Percentiles rank a stretch among this genome's conserved stretches.
phyloP scores from a whole-genome alignment of 2,329 filamentous ascomycete species.

The Xylaria sp. region DNA sequence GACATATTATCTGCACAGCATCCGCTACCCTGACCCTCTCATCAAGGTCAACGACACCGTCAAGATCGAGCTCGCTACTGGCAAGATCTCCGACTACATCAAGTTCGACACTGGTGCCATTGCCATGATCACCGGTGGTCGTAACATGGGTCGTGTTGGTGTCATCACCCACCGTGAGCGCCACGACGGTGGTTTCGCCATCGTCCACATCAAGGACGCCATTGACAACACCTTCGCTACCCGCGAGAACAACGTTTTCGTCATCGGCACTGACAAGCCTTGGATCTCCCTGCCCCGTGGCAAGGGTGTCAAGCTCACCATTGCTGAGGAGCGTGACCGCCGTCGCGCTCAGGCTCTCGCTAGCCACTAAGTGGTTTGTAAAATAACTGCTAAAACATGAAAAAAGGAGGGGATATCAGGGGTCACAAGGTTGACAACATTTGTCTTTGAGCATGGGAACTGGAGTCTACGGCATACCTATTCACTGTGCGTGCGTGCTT shows the following conservation, averaged over 20 bases:
- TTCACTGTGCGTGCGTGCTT: constrained; percentile 31
- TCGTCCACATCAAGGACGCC: constrained; percentile 99
- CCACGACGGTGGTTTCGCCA: constrained; percentile 99
- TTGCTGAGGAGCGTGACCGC: constrained; percentile 98
- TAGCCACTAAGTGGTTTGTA: constrained; percentile 39
- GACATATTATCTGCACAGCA: constrained; percentile 54
- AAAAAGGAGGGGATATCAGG: constrained; percentile 29
- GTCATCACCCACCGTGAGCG: constrained; percentile 99
- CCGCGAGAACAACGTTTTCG: constrained; percentile 98
- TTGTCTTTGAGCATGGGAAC: constrained; percentile 33
- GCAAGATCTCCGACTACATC: constrained; percentile 98
- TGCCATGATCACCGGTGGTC: constrained; percentile 98
- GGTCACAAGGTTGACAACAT: constrained; percentile 23
- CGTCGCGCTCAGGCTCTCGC: constrained; percentile 63
- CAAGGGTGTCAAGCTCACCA: constrained; percentile 99
- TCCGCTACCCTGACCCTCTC: constrained; percentile 95
- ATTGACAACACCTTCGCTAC: constrained; percentile 99
- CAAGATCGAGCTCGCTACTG: constrained; percentile 94
- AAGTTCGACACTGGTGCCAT: constrained; percentile 98
- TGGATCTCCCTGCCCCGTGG: constrained; percentile 99
- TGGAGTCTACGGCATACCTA: constrained; percentile 34
- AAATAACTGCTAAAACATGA: constrained; percentile 20
- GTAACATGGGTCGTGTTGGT: constrained; percentile 99
- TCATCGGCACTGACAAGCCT: constrained; percentile 97
- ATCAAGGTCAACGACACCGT: constrained; percentile 99